Percentiles rank a stretch among this genome's conserved stretches.
Conservation (phyloP, 768 basidiomycete species). For the Russula virescens region DNA sequence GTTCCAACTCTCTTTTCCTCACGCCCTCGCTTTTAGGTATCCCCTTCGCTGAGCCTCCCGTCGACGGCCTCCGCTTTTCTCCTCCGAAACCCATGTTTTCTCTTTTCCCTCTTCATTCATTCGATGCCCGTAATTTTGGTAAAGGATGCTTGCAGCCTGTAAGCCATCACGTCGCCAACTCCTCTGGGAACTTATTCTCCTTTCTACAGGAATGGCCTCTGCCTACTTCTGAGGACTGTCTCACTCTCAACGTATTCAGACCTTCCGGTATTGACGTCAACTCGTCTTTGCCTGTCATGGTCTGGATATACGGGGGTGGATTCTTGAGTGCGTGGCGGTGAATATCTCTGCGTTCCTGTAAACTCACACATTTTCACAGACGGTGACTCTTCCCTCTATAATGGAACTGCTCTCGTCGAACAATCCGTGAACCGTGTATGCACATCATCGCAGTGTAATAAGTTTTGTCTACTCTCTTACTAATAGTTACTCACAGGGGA, state of each 20-base stretch:
- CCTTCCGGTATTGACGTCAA: slow-evolving; percentile 31
- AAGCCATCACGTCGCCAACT: neutral
- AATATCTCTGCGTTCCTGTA: neutral
- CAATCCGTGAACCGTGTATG: slow-evolving; percentile 20
- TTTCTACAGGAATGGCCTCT: neutral
- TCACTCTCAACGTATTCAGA: slow-evolving; percentile 43
- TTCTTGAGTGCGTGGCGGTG: slow-evolving; percentile 25
- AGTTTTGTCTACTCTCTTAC: neutral
- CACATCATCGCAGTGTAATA: neutral
- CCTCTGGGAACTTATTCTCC: neutral
- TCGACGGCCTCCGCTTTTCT: slow-evolving; percentile 29
- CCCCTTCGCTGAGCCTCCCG: slow-evolving; percentile 34
- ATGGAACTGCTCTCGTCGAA: slow-evolving; percentile 10
- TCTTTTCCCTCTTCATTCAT: slow-evolving; percentile 24
- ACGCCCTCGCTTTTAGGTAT: slow-evolving; percentile 26
- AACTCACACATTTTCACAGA: neutral
- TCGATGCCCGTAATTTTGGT: slow-evolving; percentile 32
- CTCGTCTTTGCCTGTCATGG: slow-evolving; percentile 38
- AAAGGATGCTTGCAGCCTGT: slow-evolving; percentile 30
- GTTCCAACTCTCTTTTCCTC: neutral
- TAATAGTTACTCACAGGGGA: slow-evolving; percentile 6
- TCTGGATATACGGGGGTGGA: slow-evolving; percentile 42
- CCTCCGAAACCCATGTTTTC: slow-evolving; percentile 27
- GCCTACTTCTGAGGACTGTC: slow-evolving; percentile 42
- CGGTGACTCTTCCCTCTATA: slow-evolving; percentile 2